Percentiles rank a stretch among this genome's conserved stretches.
Conservation (phyloP, 306 rosid species). For the Chamaecrista fasciculata region DNA sequence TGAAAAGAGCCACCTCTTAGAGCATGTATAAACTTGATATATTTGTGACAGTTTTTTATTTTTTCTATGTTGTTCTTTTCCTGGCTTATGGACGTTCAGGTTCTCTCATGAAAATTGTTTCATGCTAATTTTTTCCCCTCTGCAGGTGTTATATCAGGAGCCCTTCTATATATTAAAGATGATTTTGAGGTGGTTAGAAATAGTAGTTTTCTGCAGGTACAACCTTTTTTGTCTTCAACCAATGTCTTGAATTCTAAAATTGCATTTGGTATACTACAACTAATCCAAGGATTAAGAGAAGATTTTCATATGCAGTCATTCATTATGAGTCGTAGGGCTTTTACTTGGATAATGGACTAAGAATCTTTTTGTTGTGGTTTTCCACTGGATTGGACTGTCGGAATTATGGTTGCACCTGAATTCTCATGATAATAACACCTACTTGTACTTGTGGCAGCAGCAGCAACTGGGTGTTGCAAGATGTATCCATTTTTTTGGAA, state of each 20-base stretch:
- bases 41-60: not conserved
- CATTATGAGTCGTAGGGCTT: constrained; percentile 7
- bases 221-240: not conserved
- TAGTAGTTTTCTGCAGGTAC: constrained; percentile 44
- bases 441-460: not conserved
- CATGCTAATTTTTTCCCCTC: not conserved
- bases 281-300: not conserved
- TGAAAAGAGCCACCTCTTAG: not conserved
- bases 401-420: not conserved
- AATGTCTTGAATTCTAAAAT: not conserved
- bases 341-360: constrained; percentile 5
- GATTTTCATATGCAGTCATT: not conserved
- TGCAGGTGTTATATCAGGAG: constrained; percentile 50
- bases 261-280: not conserved
- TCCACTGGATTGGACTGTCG: not conserved
- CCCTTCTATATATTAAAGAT: constrained; percentile 49
- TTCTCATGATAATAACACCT: constrained; percentile 25
- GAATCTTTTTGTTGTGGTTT: not conserved
- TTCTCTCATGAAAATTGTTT: not conserved
- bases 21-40: not conserved
- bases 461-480: not conserved
- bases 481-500: not conserved
- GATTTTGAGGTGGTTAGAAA: constrained; percentile 36
- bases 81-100: not conserved
- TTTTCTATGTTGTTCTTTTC: not conserved